phyloP scores from a whole-genome alignment of 768 basidiomycete genomes.

The Termitomyces sp. region DNA sequence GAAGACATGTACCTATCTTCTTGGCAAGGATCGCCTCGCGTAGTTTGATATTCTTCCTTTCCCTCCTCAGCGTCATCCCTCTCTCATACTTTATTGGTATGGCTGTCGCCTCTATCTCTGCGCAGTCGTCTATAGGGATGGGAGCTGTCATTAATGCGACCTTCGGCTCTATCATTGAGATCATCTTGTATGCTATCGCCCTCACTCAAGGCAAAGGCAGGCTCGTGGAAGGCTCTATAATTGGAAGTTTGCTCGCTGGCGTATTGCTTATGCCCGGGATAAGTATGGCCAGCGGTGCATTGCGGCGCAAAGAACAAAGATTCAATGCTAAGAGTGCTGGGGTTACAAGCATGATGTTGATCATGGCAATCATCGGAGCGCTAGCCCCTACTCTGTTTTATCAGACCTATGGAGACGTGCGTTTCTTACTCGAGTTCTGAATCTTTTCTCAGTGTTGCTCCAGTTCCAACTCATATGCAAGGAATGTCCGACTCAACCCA shows the following conservation, averaged over 20 bases:
- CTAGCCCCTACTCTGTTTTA: slow-evolving; percentile 95
- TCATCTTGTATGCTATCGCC: slow-evolving; percentile 88
- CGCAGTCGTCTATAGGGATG: slow-evolving; percentile 98
- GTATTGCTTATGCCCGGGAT: slow-evolving; percentile 95
- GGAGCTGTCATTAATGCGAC: slow-evolving; percentile 99
- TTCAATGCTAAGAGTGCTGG: slow-evolving; percentile 99
- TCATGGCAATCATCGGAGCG: slow-evolving; percentile 98
- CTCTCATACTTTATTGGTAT: slow-evolving; percentile 99
- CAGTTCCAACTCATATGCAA: slow-evolving; percentile 87
- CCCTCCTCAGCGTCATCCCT: slow-evolving; percentile 89
- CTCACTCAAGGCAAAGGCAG: slow-evolving; percentile 87
- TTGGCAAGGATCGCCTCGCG: slow-evolving; percentile 67
- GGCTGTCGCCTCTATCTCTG: slow-evolving; percentile 99
- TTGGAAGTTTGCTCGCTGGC: slow-evolving; percentile 92
- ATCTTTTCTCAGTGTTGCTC: slow-evolving; percentile 11
- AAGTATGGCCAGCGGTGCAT: slow-evolving; percentile 90
- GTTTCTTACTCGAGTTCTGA: slow-evolving; percentile 24
- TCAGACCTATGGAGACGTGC: slow-evolving; percentile 93
- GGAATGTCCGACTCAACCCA: slow-evolving; percentile 58
- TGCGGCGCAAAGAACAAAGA: slow-evolving; percentile 89
- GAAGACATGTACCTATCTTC: slow-evolving; percentile 55
- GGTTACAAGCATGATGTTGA: slow-evolving; percentile 98
- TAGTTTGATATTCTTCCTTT: slow-evolving; percentile 75
- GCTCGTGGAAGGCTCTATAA: slow-evolving; percentile 94
- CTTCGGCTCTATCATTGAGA: slow-evolving; percentile 97